A percentile compares a stretch with the other conserved stretches of the same genome.
These are phyloP conservation scores for Paraconiothyrium sp. DNA, from an alignment of 2,329 filamentous ascomycete genomes.

Conservation along the genomic window DNA sequence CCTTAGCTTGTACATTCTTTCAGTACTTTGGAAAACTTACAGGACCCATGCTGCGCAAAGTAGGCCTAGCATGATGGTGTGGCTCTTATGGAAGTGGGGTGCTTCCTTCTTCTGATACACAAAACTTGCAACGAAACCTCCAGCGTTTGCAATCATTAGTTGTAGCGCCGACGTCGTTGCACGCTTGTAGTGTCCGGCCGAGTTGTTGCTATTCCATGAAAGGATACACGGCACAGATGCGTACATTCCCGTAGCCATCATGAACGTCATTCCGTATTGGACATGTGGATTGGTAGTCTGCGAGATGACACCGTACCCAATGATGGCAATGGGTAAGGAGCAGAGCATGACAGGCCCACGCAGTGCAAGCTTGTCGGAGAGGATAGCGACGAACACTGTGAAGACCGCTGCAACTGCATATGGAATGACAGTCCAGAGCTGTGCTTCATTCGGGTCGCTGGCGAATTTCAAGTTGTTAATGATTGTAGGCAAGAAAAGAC, in stretches of 20 bases:
- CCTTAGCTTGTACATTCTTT: constrained; percentile 23
- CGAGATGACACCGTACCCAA: constrained; percentile 71
- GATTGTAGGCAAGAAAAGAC: constrained; percentile 73
- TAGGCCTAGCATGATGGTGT: constrained; percentile 68
- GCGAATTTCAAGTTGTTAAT: constrained; percentile 66
- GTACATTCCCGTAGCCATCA: constrained; percentile 74
- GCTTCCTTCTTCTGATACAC: constrained; percentile 67
- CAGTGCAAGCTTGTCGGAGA: constrained; percentile 69
- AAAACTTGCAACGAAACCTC: constrained; percentile 73
- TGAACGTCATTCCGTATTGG: constrained; percentile 72
- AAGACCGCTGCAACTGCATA: constrained; percentile 68
- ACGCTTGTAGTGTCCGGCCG: constrained; percentile 74
- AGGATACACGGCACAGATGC: constrained; percentile 69
- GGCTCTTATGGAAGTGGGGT: constrained; percentile 68
- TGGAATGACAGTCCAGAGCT: constrained; percentile 71
- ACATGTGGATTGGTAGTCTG: constrained; percentile 61
- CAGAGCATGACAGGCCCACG: constrained; percentile 70
- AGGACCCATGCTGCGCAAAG: constrained; percentile 71
- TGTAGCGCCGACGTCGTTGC: constrained; percentile 73
- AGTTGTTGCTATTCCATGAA: constrained; percentile 74
- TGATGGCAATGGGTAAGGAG: constrained; percentile 70
- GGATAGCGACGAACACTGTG: constrained; percentile 61
- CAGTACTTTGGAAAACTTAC: constrained; percentile 55
- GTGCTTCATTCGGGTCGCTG: constrained; percentile 65
- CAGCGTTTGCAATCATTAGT: constrained; percentile 72